A percentile compares a stretch with the other conserved stretches of the same genome.
Evolutionary conservation across 805 yeast species (phyloP).

Genomic region (Monosporozyma solicola): DNA sequence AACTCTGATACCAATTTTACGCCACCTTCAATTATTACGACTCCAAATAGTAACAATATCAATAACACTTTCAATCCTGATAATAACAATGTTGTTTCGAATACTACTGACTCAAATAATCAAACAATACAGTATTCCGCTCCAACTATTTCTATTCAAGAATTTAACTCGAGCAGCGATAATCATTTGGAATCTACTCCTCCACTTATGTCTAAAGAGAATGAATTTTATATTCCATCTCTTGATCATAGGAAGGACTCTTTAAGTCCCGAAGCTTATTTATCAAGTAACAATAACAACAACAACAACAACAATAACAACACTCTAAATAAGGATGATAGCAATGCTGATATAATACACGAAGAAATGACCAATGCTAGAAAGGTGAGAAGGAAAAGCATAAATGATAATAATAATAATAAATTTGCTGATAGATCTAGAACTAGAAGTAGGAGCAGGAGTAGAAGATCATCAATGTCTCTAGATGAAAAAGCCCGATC

Average conservation of each 20-base stretch:
- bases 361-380: slow-evolving; percentile 25
- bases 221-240: not conserved
- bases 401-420: slow-evolving; percentile 9
- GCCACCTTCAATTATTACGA: not conserved
- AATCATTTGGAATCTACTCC: not conserved
- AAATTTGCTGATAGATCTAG: not conserved
- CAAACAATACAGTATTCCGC: slow-evolving; percentile 3
- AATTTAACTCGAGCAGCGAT: slow-evolving; percentile 12
- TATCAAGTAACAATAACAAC: not conserved
- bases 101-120: not conserved
- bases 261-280: not conserved
- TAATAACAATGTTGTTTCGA: not conserved
- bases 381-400: slow-evolving; percentile 14
- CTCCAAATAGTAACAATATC: not conserved
- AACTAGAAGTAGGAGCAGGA: slow-evolving; percentile 8
- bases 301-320: slow-evolving; percentile 1
- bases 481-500: slow-evolving; percentile 22
- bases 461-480: slow-evolving; percentile 14
- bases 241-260: not conserved
- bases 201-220: not conserved
- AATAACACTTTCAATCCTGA: not conserved
- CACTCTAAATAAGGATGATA: slow-evolving; percentile 5
- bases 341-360: slow-evolving; percentile 8
- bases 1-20: not conserved
- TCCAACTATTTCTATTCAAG: slow-evolving; percentile 23